Evolutionary conservation across 306 rosid genomes (phyloP), one percentile per base, ranked within the genome.

Genomic region (Inga laurina): DNA sequence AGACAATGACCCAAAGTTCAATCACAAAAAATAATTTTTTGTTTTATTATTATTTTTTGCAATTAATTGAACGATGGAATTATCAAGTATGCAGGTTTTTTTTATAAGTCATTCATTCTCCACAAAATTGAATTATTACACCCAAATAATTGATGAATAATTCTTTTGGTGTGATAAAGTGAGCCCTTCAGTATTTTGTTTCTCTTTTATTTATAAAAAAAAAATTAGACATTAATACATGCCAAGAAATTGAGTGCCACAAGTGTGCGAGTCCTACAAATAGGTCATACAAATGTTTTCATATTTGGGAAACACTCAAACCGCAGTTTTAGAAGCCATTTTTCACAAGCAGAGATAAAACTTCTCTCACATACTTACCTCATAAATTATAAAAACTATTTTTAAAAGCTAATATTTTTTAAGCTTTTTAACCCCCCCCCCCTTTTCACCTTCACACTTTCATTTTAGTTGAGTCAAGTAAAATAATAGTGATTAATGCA

Each of bases 291-390:
- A 27, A 27, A 27, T 27, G 30, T 27, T 27, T 27, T 0, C 1
- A 27, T 27, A 27, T 27, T 39, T 39, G 7, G 43, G 0, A 0
- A 6, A 5, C 8, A 0, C 1, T 39, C 1, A 37, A 37, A 5
- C 4, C 1, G 0, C 5, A 0, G 7, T 37, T 37, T 37, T 1
- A 35, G 5, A 35, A 35, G 39, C 4, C 0, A 3, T 35, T 35
- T 35, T 35, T 0, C 6, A 0, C 0, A 35, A 35, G 0, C 4
- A 0, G 0, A 35, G 0, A 35, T 4, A 35, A 37, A 37, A 37
- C 41, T 37, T 1, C 0, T 37, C 0, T 37, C 1, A 37, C 1
- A 37, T 37, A 0, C 4, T 37, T 37, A 37, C 7, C 7, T 37
- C 0, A 1, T 37, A 37, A 37, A 37, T 37, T 0, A 0, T 37